These are phyloP conservation scores for Trypanosoma mega DNA, from an alignment of 208 protist genomes.

Conservation along the genomic window DNA sequence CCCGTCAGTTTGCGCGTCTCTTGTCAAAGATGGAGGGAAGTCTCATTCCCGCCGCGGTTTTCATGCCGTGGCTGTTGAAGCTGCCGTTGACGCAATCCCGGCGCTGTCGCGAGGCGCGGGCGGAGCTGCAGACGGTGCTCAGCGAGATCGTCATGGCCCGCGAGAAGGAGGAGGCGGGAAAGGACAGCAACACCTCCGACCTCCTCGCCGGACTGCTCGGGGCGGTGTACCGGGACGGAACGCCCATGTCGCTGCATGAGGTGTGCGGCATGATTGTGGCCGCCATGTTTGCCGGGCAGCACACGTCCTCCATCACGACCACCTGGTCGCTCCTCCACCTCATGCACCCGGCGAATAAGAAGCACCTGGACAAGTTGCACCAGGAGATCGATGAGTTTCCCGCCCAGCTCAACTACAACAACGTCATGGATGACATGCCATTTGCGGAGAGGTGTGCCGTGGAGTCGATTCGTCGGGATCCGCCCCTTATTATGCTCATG, in stretches of 20 bases:
- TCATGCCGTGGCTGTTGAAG: conserved; percentile 76
- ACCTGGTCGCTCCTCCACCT: conserved; percentile 90
- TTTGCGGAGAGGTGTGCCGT: conserved; percentile 79
- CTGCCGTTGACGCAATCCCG: conserved; percentile 81
- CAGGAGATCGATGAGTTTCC: conserved; percentile 82
- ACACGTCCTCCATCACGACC: conserved; percentile 91
- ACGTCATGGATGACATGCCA: conserved; percentile 91
- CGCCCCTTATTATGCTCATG: conserved; percentile 92
- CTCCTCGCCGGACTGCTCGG: conserved; percentile 84
- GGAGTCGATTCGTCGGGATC: conserved; percentile 91
- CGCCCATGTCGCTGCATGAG: conserved; percentile 84
- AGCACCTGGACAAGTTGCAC: conserved; percentile 53
- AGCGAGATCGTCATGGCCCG: conserved; percentile 84
- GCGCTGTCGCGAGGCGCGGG: conserved; percentile 76
- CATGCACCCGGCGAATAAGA: conserved; percentile 65
- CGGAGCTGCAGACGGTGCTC: conserved; percentile 84
- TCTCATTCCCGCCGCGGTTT: conserved; percentile 80
- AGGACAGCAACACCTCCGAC: conserved; percentile 77
- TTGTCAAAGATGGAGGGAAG: conserved; percentile 83
- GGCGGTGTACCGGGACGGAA: conserved; percentile 86
- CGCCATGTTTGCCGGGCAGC: conserved; percentile 93
- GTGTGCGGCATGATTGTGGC: conserved; percentile 92
- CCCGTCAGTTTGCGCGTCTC: conserved; percentile 76
- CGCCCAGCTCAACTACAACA: conserved; percentile 82
- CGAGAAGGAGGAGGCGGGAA: conserved; percentile 77